Conservation (phyloP, 23 red algal species). For the Gracilaria gracilis region DNA sequence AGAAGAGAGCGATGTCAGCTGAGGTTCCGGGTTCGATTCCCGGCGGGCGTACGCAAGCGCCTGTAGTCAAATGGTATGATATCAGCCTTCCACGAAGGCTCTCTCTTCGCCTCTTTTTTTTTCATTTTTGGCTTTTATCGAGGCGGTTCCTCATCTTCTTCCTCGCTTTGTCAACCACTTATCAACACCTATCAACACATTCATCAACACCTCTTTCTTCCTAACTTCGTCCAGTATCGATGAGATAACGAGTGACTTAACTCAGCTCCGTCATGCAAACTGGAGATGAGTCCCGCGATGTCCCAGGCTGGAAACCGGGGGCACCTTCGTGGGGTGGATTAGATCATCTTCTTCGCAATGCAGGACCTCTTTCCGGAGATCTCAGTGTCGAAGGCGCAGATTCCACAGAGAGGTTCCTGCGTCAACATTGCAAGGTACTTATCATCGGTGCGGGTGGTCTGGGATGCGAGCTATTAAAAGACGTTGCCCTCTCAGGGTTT, state of each 20-base stretch:
- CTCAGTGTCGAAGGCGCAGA: constrained; percentile 38
- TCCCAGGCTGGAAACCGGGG: constrained; percentile 28
- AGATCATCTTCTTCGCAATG: constrained; percentile 57
- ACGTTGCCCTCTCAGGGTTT: constrained; percentile 83
- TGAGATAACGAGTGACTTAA: background rate
- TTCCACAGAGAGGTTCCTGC: constrained; percentile 53
- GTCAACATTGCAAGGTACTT: constrained; percentile 74
- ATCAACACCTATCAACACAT: too few relatives aligned
- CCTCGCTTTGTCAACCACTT: too few relatives aligned
- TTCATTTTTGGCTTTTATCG: background rate
- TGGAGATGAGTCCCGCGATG: background rate
- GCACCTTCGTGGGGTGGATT: constrained; percentile 49
- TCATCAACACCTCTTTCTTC: too few relatives aligned
- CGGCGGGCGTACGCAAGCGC: constrained; percentile 71
- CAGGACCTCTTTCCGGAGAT: constrained; percentile 30
- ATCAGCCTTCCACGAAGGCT: constrained; percentile 78
- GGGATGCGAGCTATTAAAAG: constrained; percentile 92
- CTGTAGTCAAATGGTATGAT: constrained; percentile 85
- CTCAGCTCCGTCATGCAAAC: background rate
- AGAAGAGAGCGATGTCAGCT: constrained; percentile 56
- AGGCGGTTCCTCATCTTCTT: too few relatives aligned
- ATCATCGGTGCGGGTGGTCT: constrained; percentile 95
- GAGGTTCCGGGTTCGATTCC: constrained; percentile 82
- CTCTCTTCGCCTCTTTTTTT: constrained; percentile 40
- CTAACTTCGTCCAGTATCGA: too few relatives aligned